Conservation (phyloP, 805 yeast genomes). For the Ogataea populi-albae region DNA sequence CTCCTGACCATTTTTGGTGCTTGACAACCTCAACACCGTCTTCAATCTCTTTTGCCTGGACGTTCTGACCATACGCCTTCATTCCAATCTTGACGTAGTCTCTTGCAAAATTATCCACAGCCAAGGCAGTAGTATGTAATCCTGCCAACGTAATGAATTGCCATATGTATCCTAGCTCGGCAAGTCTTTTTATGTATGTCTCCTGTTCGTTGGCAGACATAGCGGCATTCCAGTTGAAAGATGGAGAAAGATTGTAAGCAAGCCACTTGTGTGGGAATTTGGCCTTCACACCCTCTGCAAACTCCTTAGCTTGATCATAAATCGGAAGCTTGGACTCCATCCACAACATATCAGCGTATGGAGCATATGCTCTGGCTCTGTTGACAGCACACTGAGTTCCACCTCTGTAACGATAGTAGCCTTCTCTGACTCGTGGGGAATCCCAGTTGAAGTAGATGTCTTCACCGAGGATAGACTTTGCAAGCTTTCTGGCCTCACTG, state of each 20-base stretch:
- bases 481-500: slow-evolving; percentile 75
- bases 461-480: slow-evolving; percentile 71
- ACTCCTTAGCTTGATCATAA: slow-evolving; percentile 88
- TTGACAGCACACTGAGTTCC: slow-evolving; percentile 97
- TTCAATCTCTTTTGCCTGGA: slow-evolving; percentile 86
- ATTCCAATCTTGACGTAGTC: slow-evolving; percentile 80
- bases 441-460: slow-evolving; percentile 95
- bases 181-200: slow-evolving; percentile 84
- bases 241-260: slow-evolving; percentile 94
- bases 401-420: slow-evolving; percentile 92
- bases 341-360: slow-evolving; percentile 95
- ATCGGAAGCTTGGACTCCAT: slow-evolving; percentile 97
- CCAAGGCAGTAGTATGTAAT: slow-evolving; percentile 91
- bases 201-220: slow-evolving; percentile 85
- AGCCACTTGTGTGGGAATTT: slow-evolving; percentile 89
- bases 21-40: slow-evolving; percentile 91
- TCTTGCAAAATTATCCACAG: slow-evolving; percentile 79
- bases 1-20: slow-evolving; percentile 99
- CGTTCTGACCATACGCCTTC: slow-evolving; percentile 89
- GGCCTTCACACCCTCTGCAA: slow-evolving; percentile 85
- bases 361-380: slow-evolving; percentile 94
- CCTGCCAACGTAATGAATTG: slow-evolving; percentile 98
- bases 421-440: slow-evolving; percentile 91
- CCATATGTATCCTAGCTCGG: slow-evolving; percentile 91
- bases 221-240: slow-evolving; percentile 97